Evolutionary conservation across 2,329 filamentous ascomycete species (phyloP), one percentile per base, ranked within the genome.

Genomic region (Colletotrichum theobromicola): DNA sequence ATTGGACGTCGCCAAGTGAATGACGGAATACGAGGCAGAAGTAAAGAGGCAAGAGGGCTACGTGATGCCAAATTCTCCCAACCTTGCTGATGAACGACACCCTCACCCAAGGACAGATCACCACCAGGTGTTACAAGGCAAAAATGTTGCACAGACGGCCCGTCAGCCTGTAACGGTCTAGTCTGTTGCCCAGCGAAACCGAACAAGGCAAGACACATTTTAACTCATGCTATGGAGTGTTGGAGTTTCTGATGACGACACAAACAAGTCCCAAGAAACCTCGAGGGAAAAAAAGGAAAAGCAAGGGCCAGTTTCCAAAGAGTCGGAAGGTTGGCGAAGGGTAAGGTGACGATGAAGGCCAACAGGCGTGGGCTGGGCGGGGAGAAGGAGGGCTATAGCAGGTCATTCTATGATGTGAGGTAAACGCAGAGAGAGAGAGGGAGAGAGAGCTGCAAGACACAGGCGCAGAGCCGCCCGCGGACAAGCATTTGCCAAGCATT

Each of bases 401-500:
- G 58, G 34, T 35, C 7, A 30, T 30, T 24, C 16, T 37, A 63
- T 30, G 42, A 67, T 5, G 32, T 30, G 55, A 34, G 21, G 18
- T n/a, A 28, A 26, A 30, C 53, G 26, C 26, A 61, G 42, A 53
- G n/a, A n/a, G n/a, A n/a, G n/a, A n/a, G n/a, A n/a, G n/a, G n/a
- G n/a, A n/a, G n/a, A n/a, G n/a, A n/a, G 50, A 55, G 21, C 30
- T 35, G 57, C 57, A 18, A 30, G 37, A 30, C 37, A 37, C 67
- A 74, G 32, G 37, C 55, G 53, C 37, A 70, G 53, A 74, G 72
- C 61, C 68, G 61, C 67, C 50, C 28, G 32, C 46, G 61, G 72
- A 53, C 67, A 74, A 72, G 67, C 67, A 71, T 71, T 53, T 58
- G 61, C 61, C 67, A 71, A 71, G 61, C 61, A 46, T 24, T 24